A percentile compares a stretch with the other conserved stretches of the same genome.
phyloP scores from a whole-genome alignment of 1,284 basidiomycete genomes.

The Pseudozyma sp. region DNA sequence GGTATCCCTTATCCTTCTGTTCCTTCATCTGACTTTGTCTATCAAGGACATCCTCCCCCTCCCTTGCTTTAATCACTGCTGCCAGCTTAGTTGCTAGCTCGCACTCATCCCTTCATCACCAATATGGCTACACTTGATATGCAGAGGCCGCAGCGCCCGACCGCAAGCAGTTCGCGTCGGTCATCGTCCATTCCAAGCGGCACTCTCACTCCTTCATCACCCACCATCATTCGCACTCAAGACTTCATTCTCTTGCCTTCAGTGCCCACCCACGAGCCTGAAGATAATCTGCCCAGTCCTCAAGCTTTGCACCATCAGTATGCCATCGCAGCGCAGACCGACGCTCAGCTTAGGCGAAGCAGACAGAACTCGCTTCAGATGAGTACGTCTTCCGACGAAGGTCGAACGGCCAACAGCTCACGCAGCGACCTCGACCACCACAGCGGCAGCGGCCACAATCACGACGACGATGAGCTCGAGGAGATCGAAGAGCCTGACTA shows the following conservation, averaged over 20 bases:
- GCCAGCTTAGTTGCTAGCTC: background rate
- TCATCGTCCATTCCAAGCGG: constrained; percentile 10
- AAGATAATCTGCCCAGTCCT: constrained; percentile 46
- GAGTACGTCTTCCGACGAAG: constrained; percentile 7
- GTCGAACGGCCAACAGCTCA: constrained; percentile 3
- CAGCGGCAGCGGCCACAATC: constrained; percentile 2
- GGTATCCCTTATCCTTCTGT: background rate
- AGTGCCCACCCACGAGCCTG: constrained; percentile 53
- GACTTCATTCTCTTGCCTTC: constrained; percentile 50
- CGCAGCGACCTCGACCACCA: constrained; percentile 8
- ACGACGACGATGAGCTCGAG: constrained; percentile 33
- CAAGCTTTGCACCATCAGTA: constrained; percentile 36
- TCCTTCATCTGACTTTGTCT: background rate
- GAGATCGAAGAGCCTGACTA: constrained; percentile 34
- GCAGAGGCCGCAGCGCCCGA: constrained; percentile 29
- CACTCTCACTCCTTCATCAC: constrained; percentile 25
- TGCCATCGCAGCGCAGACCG: constrained; percentile 26
- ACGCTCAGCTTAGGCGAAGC: constrained; percentile 24
- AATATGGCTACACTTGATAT: constrained; percentile 41
- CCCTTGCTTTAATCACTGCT: background rate
- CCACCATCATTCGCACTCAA: constrained; percentile 45
- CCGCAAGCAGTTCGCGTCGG: constrained; percentile 6
- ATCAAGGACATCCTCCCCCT: background rate
- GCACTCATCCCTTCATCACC: background rate
- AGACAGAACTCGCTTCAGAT: constrained; percentile 21